phyloP scores from a whole-genome alignment of 2,329 filamentous ascomycete species.

The Ophiosphaerella narmari region DNA sequence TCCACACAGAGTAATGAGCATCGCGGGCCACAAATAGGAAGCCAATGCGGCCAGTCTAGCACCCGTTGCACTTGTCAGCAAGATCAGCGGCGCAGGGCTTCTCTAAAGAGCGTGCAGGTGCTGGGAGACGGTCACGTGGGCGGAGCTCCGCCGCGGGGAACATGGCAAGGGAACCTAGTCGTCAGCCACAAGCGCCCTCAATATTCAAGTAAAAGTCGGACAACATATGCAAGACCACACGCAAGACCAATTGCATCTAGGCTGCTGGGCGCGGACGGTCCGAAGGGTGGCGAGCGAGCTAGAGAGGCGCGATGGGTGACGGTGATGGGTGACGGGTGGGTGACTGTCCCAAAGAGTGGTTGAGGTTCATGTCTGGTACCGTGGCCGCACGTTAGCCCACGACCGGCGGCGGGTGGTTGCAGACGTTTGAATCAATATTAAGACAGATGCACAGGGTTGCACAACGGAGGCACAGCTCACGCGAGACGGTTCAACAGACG shows the following conservation, averaged over 20 bases:
- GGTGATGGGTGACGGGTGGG: no score
- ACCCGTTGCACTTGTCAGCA: slow-evolving; percentile 27
- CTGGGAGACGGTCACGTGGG: slow-evolving; percentile 11
- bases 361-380: no score
- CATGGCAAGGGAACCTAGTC: no score
- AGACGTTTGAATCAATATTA: slow-evolving; percentile 21
- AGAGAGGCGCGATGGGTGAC: no score
- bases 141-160: slow-evolving; percentile 9
- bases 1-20: slow-evolving; percentile 8
- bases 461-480: slow-evolving; percentile 34
- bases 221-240: no score
- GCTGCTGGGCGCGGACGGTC: no score
- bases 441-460: slow-evolving; percentile 18
- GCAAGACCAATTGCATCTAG: no score
- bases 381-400: no score
- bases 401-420: slow-evolving; percentile 4
- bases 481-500: slow-evolving; percentile 37
- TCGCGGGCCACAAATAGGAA: slow-evolving; percentile 5
- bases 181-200: no score
- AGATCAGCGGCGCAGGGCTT: slow-evolving; percentile 1
- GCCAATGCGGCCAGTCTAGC: slow-evolving; percentile 16
- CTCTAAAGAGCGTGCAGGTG: background rate
- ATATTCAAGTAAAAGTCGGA: no score
- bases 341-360: no score
- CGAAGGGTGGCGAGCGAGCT: no score